Evolutionary conservation across 306 rosid species (phyloP), one percentile per base, ranked within the genome.

Genomic region (Pyrus bretschneideri): DNA sequence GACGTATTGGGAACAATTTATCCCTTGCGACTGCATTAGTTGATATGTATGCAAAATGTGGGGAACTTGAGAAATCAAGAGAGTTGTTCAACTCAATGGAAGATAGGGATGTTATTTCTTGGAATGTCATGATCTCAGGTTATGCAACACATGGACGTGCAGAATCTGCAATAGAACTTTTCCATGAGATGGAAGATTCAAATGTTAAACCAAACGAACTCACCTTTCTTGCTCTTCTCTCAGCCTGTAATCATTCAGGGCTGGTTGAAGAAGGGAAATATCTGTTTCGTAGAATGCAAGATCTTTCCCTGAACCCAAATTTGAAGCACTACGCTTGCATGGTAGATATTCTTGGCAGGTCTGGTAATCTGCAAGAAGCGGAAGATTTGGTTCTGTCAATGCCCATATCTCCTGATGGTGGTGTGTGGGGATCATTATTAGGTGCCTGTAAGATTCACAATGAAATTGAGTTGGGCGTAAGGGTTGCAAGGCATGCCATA

Each of bases 21-120:
- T 82, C 86, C 21, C 85, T 93, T 71, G 83, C 85, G 25, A 86
- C 98, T 22, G 88, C 96, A 73, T 80, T 93, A 84, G 81, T 90
- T 70, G 91, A 93, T 83, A 93, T 86, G 98, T 93, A 86, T 79
- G 90, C 92, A 13, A 89, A 93, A 87, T 91, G 96, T 52, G 98
- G 96, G 69, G 83, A 84, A 29, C 88, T 91, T 45, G 87, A 85
- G 78, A 83, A 77, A 61, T 84, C 98, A 58, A 85, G 91, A 75
- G 51, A 81, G 54, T 54, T 89, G 78, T 91, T 89, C 68, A 62
- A 89, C 80, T 82, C 86, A 73, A 85, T 85, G 87, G 68, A 73
- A 69, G 90, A 91, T 63, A 86, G 85, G 86, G 96, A 93, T 84
- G 84, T 68, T 15, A 77, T 89, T 78, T 80, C 87, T 52, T 92